Base-by-base conservation (phyloP, 2,329 filamentous ascomycete species). In the Salinomyces thailandicus region DNA sequence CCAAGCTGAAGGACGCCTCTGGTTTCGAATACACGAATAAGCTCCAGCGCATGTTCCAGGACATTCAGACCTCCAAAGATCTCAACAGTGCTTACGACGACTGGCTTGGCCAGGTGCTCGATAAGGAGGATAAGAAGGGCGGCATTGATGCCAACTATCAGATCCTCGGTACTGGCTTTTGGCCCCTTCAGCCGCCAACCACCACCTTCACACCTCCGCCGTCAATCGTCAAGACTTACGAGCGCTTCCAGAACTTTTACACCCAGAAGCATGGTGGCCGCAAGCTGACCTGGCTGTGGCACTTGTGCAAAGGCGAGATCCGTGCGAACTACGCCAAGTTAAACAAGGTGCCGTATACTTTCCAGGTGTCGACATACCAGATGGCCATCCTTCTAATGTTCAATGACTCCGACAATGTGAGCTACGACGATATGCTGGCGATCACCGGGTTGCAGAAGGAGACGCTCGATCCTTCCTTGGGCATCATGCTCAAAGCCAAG, bases 1-100 rank as follows among this genome's bases (percentile, higher is more conserved):
- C 84, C 68, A 98, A 96, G 66, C 71, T 98, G 48, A 98, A 98
- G 68, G 91, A 98, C 58, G 89, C 91, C 0, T 96, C 91, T 56
- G 91, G 91, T 53, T 98, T 95, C 51, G 91, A 98, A 61, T 98
- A 98, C 64, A 98, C 91, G 50, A 98, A 96, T 71, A 96, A 96
- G 68, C 74, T 98, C 31, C 89, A 96, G 67, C 85, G 93, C 56
- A 98, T 98, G 91, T 98, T 96, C 74, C 89, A 96, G 61, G 91
- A 98, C 57, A 95, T 98, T 70, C 91, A 98, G 61, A 94, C 94
- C 34, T 96, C 89, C 46, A 95, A 95, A 64, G 91, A 98, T 63
- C 73, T 98, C 31, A 98, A 98, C 62, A 74, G 75, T 32, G 79
- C 81, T 18, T 98, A 93, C 69, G 81, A 84, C 53, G 84, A 86